Conservation (phyloP, 768 basidiomycete genomes). For the Tricholoma furcatifolium region DNA sequence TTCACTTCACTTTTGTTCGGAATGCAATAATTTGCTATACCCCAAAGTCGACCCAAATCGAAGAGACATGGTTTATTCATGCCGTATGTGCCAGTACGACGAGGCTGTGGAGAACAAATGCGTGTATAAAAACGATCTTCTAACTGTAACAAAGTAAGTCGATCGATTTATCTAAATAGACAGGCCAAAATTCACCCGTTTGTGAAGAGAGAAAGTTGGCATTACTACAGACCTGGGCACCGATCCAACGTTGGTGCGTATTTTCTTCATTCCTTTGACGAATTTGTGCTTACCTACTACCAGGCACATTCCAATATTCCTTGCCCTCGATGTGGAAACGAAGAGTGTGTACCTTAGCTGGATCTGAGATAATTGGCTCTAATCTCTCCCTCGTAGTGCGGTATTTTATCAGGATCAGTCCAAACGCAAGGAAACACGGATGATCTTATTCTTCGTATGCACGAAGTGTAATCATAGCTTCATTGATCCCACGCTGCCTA, state of each 20-base stretch:
- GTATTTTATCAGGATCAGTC: conserved; percentile 98
- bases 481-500: conserved; percentile 62
- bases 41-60: conserved; percentile 88
- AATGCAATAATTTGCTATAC: conserved; percentile 95
- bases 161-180: conserved; percentile 18
- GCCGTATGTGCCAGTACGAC: conserved; percentile 85
- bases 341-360: conserved; percentile 57
- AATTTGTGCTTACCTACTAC: neutral
- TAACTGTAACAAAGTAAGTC: conserved; percentile 87
- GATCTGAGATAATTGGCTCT: neutral
- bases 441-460: conserved; percentile 92
- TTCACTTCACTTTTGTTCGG: conserved; percentile 86
- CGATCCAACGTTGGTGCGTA: conserved; percentile 82
- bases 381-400: conserved; percentile 49
- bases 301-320: conserved; percentile 82
- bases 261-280: neutral
- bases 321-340: conserved; percentile 80
- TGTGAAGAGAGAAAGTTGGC: conserved; percentile 86
- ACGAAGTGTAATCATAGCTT: conserved; percentile 78
- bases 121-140: conserved; percentile 90
- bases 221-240: conserved; percentile 84
- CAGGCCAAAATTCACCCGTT: conserved; percentile 1
- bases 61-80: conserved; percentile 85
- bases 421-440: conserved; percentile 91
- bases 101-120: conserved; percentile 86